phyloP scores from a whole-genome alignment of 768 basidiomycete genomes.

The Termitomyces heimii region DNA sequence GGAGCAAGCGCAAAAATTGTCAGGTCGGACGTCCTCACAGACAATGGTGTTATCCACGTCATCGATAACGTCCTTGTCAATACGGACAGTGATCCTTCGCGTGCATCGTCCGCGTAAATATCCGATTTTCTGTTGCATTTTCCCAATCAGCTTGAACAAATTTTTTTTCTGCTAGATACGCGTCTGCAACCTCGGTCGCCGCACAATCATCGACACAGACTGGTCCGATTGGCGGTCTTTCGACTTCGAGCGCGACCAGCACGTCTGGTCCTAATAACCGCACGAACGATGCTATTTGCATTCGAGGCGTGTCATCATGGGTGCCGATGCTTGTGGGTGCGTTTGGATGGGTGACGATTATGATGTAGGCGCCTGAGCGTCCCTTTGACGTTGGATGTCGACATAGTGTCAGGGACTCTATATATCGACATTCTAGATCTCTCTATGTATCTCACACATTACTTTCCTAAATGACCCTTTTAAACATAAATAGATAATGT shows the following conservation, averaged over 20 bases:
- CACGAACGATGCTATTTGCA: not conserved
- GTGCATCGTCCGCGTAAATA: conserved; percentile 51
- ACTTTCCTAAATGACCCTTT: too few species aligned
- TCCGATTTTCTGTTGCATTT: not conserved
- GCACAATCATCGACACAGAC: conserved; percentile 31
- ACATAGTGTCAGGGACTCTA: too few species aligned
- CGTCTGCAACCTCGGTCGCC: conserved; percentile 46
- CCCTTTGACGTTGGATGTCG: too few species aligned
- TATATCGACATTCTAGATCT: not conserved
- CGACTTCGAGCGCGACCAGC: conserved; percentile 1
- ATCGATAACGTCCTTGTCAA: conserved; percentile 50
- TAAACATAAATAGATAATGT: not conserved
- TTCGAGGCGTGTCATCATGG: not conserved
- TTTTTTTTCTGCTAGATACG: conserved; percentile 14
- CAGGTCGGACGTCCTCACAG: conserved; percentile 49
- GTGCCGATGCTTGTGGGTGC: not conserved
- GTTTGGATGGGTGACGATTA: not conserved
- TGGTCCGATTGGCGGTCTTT: conserved; percentile 27
- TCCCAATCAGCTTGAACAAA: too few species aligned
- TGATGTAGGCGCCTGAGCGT: not conserved
- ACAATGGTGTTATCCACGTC: conserved; percentile 68
- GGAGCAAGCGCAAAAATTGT: conserved; percentile 44
- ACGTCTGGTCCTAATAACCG: not conserved
- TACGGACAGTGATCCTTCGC: conserved; percentile 30
- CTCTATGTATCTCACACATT: too few species aligned